Evolutionary conservation across 2,329 filamentous ascomycete genomes (phyloP).

Genomic region (Aspergillus jensenii): DNA sequence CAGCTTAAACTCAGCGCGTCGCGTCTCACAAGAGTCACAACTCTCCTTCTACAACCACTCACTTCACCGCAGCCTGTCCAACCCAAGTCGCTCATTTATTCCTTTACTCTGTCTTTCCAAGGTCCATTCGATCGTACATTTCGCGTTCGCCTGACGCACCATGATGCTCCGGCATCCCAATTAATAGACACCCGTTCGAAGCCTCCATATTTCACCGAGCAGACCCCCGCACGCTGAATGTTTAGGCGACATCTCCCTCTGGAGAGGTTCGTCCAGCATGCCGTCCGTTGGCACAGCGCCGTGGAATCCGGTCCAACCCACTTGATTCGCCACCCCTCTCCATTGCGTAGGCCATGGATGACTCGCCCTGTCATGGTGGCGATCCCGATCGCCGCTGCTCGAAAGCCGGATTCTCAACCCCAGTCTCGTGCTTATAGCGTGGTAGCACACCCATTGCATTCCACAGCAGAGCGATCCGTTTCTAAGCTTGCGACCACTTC

Average conservation of each 20-base stretch:
- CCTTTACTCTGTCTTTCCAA: not conserved
- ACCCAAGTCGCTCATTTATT: not conserved
- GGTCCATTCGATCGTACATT: no score
- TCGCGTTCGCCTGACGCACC: not conserved
- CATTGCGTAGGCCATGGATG: slow-evolving; percentile 23
- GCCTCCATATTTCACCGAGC: not conserved
- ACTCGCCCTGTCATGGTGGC: slow-evolving; percentile 29
- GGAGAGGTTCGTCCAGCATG: slow-evolving; percentile 29
- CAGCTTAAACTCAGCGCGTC: no score
- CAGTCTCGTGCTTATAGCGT: not conserved
- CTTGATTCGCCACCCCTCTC: slow-evolving; percentile 26
- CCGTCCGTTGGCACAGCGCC: slow-evolving; percentile 24
- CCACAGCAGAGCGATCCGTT: slow-evolving; percentile 8
- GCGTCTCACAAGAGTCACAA: no score
- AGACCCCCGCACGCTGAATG: slow-evolving; percentile 30
- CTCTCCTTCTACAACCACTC: no score
- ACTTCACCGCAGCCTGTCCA: not conserved
- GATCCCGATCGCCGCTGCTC: slow-evolving; percentile 15
- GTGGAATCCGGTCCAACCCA: slow-evolving; percentile 22
- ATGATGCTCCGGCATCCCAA: not conserved
- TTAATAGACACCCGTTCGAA: not conserved
- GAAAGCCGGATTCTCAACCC: not conserved
- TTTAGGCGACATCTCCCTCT: slow-evolving; percentile 23
- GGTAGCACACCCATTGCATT: slow-evolving; percentile 13
- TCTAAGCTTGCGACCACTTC: slow-evolving; percentile 11